These are phyloP conservation scores for Sporothrix brasiliensis DNA, from an alignment of 2,329 filamentous ascomycete genomes.

Conservation along the genomic window DNA sequence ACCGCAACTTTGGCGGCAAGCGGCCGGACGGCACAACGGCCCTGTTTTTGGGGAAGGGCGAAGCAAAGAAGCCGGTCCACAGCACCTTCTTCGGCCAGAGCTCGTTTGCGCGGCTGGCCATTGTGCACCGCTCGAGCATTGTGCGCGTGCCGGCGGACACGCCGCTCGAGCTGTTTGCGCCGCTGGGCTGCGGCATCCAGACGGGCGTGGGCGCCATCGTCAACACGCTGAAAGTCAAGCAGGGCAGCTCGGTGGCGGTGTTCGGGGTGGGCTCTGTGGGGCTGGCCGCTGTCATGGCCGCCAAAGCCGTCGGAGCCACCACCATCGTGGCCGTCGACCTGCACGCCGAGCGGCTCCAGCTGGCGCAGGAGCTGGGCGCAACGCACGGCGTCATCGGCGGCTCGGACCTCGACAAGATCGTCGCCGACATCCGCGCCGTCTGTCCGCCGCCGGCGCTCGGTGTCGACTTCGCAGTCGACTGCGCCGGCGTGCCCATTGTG, in stretches of 20 bases:
- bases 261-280: slow-evolving; percentile 45
- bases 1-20: slow-evolving; percentile 39
- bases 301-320: background rate
- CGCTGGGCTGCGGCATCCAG: slow-evolving; percentile 46
- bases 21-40: slow-evolving; percentile 33
- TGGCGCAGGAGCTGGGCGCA: slow-evolving; percentile 12
- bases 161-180: slow-evolving; percentile 41
- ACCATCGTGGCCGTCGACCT: slow-evolving; percentile 9
- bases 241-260: slow-evolving; percentile 40
- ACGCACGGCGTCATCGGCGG: slow-evolving; percentile 15
- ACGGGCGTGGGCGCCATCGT: slow-evolving; percentile 45
- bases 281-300: slow-evolving; percentile 39
- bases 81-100: slow-evolving; percentile 44
- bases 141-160: slow-evolving; percentile 39
- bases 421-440: slow-evolving; percentile 37
- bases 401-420: background rate
- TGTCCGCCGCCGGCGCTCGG: slow-evolving; percentile 40
- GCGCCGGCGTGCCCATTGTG: slow-evolving; percentile 44
- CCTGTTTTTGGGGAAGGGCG: background rate
- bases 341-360: background rate
- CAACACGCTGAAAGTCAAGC: slow-evolving; percentile 41
- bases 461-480: slow-evolving; percentile 43
- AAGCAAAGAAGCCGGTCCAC: slow-evolving; percentile 28
- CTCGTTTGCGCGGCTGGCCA: slow-evolving; percentile 42
- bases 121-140: slow-evolving; percentile 40